Conservation (phyloP, 306 rosid species). For the Rosa rugosa region DNA sequence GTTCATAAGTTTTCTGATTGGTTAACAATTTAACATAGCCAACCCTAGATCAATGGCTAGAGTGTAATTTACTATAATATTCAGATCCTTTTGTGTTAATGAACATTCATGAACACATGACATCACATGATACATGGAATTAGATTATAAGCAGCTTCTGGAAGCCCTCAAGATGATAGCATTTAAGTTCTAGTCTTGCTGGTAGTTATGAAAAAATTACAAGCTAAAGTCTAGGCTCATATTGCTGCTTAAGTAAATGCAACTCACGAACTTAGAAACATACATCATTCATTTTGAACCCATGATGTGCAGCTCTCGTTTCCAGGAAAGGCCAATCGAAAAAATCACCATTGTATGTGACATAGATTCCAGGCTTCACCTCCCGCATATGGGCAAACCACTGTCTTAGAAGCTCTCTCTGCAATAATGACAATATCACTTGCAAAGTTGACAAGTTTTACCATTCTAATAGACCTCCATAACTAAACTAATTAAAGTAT, state of each 20-base stretch:
- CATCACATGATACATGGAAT: neutral
- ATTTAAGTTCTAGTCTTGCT: slow-evolving; percentile 2
- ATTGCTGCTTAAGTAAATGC: slow-evolving; percentile 13
- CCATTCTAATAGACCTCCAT: slow-evolving; percentile 17
- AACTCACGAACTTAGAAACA: slow-evolving; percentile 27
- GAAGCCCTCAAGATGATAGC: slow-evolving; percentile 17
- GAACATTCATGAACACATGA: slow-evolving; percentile 15
- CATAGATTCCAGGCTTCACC: slow-evolving; percentile 94
- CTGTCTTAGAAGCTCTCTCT: slow-evolving; percentile 80
- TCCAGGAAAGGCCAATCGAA: slow-evolving; percentile 99
- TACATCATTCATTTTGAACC: slow-evolving; percentile 87
- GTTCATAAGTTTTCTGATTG: neutral
- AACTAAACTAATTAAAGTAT: slow-evolving; percentile 16
- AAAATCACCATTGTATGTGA: slow-evolving; percentile 92
- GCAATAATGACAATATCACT: slow-evolving; percentile 34
- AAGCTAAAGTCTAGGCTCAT: slow-evolving; percentile 9
- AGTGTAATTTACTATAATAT: neutral
- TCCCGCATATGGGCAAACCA: slow-evolving; percentile 99
- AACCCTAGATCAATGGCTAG: neutral
- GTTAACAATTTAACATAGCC: neutral
- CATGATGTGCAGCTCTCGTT: slow-evolving; percentile 81
- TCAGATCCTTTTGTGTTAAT: slow-evolving; percentile 6
- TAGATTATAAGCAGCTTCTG: slow-evolving; percentile 13
- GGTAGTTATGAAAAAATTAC: neutral
- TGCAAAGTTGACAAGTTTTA: neutral